phyloP scores from a whole-genome alignment of 495 filamentous ascomycete genomes.

The Penicillium egyptiacum region DNA sequence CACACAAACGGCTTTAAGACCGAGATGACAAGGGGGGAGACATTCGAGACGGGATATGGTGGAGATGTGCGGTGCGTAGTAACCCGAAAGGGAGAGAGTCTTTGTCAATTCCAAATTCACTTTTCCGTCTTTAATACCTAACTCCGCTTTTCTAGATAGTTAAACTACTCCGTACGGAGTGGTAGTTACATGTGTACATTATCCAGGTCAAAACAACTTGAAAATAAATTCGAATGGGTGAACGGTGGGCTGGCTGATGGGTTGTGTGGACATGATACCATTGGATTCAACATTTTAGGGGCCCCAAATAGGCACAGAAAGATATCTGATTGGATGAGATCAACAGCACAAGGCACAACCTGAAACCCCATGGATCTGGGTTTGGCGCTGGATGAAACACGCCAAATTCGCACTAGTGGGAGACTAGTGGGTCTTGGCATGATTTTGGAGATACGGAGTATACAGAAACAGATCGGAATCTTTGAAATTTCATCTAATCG shows the following conservation, averaged over 20 bases:
- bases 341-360: conserved; percentile 6
- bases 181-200: too few species aligned
- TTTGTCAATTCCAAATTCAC: conserved; percentile 27
- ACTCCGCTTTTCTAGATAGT: too few species aligned
- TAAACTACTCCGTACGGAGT: too few species aligned
- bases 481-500: too few species aligned
- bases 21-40: conserved; percentile 9
- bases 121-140: neutral
- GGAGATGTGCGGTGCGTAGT: conserved; percentile 8
- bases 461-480: too few species aligned
- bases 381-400: conserved; percentile 27
- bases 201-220: too few species aligned
- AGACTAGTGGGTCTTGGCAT: conserved; percentile 22
- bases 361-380: conserved; percentile 35
- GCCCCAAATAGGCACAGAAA: neutral
- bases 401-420: conserved; percentile 22
- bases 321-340: neutral
- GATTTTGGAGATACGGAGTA: too few species aligned
- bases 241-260: conserved; percentile 30
- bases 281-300: conserved; percentile 3
- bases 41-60: conserved; percentile 9
- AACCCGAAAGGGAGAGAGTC: conserved; percentile 5
- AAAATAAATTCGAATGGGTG: conserved; percentile 13
- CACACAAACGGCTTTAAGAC: neutral
- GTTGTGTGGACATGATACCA: neutral